Evolutionary conservation across 2,329 filamentous ascomycete genomes (phyloP), one percentile per base, ranked within the genome.

Genomic region (Aspergillus sp.): DNA sequence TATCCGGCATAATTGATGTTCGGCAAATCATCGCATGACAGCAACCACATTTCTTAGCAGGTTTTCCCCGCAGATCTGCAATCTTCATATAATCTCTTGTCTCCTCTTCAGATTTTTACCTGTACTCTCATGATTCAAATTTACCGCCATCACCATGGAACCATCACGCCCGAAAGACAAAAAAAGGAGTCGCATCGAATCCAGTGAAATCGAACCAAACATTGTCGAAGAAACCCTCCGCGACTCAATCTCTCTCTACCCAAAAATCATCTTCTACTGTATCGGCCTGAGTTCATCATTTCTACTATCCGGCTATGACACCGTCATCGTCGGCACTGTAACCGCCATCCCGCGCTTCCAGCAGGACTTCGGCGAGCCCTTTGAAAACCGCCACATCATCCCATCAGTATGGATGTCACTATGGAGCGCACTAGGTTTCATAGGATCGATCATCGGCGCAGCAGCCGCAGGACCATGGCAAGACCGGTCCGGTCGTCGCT

Each of bases 391-490:
- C 25, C 62, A 63, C 37, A 73, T 68, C 35, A 64, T 72, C 17
- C 72, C 73, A 0, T 70, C 70, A 1, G 57, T 67, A 17, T 75
- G 73, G 73, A 60, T 75, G 6, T 67, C 70, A 1, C 60, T 76
- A 12, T 75, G 73, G 73, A 69, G 67, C 39, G 67, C 69, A 19
- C 60, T 67, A 5, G 64, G 64, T 20, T 66, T 69, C 0, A 53
- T 73, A 12, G 70, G 69, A 1, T 61, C 65, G 38, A 63, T 72
- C 45, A 43, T 67, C n/a, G 72, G 72, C 2, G 60, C 70, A 1
- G 49, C 66, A 5, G 43, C 60, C 2, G 72, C 63, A 6, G 73
- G 72, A 5, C 63, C 59, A 50, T 58, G 73, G 19, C 67, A 73
- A 46, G 72, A 75, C 51, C 61, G 63, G 17, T 53, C 60, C 2